Evolutionary conservation across 306 rosid species (phyloP).

Genomic region (Fragaria ananassa): DNA sequence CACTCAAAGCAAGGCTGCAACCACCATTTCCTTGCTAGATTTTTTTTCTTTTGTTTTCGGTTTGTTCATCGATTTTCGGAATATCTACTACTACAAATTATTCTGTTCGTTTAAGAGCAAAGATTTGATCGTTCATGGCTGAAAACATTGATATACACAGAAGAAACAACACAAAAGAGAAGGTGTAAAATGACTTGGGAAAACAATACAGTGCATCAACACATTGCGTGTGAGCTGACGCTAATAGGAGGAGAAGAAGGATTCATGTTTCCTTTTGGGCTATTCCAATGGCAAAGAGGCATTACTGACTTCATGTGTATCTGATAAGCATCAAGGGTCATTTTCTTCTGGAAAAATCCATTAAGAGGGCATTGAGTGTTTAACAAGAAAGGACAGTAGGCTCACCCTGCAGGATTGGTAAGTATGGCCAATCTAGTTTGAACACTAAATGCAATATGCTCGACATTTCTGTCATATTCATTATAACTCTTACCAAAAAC

Average conservation of each 20-base stretch:
- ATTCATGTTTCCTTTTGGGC: neutral
- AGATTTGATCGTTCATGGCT: too few species aligned
- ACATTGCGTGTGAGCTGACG: neutral
- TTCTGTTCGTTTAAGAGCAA: neutral
- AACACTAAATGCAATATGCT: neutral
- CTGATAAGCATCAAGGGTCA: neutral
- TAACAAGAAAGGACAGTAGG: neutral
- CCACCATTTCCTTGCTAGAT: neutral
- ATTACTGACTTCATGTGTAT: neutral
- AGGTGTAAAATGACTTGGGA: neutral
- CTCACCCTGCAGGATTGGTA: neutral
- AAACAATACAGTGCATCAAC: neutral
- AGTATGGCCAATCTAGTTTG: neutral
- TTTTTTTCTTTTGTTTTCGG: neutral
- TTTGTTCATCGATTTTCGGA: neutral
- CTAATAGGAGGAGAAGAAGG: neutral
- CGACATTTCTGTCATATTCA: neutral
- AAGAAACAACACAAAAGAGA: neutral
- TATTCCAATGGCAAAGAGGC: neutral
- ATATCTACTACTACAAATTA: neutral
- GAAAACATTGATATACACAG: too few species aligned
- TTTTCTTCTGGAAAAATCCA: neutral
- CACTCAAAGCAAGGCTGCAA: neutral
- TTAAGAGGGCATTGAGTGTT: neutral
- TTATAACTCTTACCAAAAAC: neutral